A percentile compares a stretch with the other conserved stretches of the same genome.
phyloP scores from a whole-genome alignment of 2,329 filamentous ascomycete species.

The Aspergillus awamori region DNA sequence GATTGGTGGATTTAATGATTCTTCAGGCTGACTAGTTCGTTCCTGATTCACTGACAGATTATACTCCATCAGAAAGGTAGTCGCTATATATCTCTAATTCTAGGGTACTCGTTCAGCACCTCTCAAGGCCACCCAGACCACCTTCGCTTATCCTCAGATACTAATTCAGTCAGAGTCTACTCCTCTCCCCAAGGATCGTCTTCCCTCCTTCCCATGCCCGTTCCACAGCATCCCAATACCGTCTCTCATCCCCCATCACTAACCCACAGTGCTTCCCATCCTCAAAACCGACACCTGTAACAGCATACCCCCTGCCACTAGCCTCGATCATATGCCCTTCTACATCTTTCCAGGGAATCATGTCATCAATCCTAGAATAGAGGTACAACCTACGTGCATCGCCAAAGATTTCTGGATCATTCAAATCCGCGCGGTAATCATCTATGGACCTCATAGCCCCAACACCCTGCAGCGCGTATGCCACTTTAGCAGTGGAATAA shows the following conservation, averaged over 20 bases:
- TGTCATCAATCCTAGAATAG: constrained; percentile 22
- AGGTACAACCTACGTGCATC: constrained; percentile 21
- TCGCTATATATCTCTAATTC: background rate
- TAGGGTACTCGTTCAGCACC: background rate
- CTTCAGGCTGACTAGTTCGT: no score
- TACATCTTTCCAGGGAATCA: constrained; percentile 26
- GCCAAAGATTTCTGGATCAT: constrained; percentile 23
- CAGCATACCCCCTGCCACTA: constrained; percentile 13
- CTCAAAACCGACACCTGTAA: constrained; percentile 21
- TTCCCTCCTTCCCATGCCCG: constrained; percentile 17
- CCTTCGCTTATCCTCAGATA: background rate
- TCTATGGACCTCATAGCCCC: constrained; percentile 17
- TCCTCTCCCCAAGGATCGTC: background rate
- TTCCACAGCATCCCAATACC: constrained; percentile 22
- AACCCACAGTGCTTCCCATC: constrained; percentile 24
- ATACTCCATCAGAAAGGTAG: no score
- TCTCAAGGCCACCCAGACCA: background rate
- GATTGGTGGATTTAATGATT: no score
- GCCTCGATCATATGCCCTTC: constrained; percentile 23
- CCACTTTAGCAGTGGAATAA: constrained; percentile 21
- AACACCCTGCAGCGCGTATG: constrained; percentile 17
- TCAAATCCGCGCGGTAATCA: constrained; percentile 20
- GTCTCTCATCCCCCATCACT: constrained; percentile 21
- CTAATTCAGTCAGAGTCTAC: background rate
- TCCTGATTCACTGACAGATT: no score